Percentiles rank a stretch among this genome's conserved stretches.
phyloP scores from a whole-genome alignment of 164 flowering plant genomes.

The Stephania japonica region DNA sequence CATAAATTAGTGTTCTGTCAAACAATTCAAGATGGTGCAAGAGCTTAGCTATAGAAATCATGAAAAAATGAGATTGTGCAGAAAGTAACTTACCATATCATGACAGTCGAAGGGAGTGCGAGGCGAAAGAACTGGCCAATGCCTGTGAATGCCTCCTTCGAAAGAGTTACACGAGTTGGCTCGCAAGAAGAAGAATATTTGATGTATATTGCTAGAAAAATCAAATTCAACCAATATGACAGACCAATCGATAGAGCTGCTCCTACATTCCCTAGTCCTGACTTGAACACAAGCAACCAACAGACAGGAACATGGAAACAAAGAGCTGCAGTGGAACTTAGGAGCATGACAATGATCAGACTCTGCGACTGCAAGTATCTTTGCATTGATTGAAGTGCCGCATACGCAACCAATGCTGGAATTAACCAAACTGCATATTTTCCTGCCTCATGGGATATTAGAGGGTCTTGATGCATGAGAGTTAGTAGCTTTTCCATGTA shows the following conservation, averaged over 20 bases:
- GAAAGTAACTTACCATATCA: conserved; percentile 56
- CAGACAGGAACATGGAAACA: conserved; percentile 40
- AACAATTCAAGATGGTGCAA: neutral
- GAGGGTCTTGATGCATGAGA: conserved; percentile 48
- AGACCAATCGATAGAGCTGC: conserved; percentile 39
- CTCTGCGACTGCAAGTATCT: conserved; percentile 47
- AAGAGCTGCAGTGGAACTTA: conserved; percentile 29
- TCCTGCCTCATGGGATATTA: conserved; percentile 46
- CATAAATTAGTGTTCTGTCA: neutral
- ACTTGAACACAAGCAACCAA: conserved; percentile 48
- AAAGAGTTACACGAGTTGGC: conserved; percentile 49
- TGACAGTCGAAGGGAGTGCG: conserved; percentile 79
- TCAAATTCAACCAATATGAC: conserved; percentile 45
- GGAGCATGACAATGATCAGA: conserved; percentile 37
- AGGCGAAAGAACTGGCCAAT: conserved; percentile 51
- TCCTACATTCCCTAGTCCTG: conserved; percentile 36
- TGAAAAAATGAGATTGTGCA: neutral
- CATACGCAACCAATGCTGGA: conserved; percentile 48
- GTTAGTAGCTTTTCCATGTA: conserved; percentile 37
- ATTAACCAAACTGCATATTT: conserved; percentile 35
- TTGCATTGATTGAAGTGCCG: conserved; percentile 36
- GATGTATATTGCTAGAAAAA: conserved; percentile 32
- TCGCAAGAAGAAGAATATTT: conserved; percentile 42
- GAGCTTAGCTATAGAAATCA: neutral
- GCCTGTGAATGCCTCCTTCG: conserved; percentile 54